Evolutionary conservation across 1,139 yeast species (phyloP), one percentile per base, ranked within the genome.

Genomic region (Candida sp.): DNA sequence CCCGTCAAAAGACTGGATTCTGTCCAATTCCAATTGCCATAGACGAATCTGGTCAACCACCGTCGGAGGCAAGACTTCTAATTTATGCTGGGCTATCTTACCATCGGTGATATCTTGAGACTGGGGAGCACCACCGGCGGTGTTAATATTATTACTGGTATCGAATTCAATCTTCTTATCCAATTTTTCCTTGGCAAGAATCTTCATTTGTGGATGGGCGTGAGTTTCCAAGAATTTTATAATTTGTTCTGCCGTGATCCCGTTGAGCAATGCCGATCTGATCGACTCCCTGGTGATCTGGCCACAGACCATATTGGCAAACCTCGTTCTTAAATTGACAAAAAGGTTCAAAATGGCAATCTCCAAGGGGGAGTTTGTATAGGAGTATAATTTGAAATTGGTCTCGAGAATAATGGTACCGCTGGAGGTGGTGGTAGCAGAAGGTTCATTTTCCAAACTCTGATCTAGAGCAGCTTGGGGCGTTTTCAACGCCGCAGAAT

Each of bases 11-110:
- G 96, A 82, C 56, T 87, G 84, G 49, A 93, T 87, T 65, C 99
- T 79, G 61, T 93, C 99, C 70, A 91, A 68, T 60, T 93, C 99
- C 49, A 93, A 73, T 66, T 93, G 99, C 99, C 99, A 93, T 44
- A 93, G 73, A 58, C 84, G 84, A 52, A 93, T 88, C 61, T 93
- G 99, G 65, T 93, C 99, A 1, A 89, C 90, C 6, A 93, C 96
- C 0, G 97, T 95, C 0, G 98, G 97, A 3, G 98, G 99, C 8
- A 93, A 66, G 12, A 90, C 70, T 56, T 84, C 90, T 33, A 85
- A 61, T 45, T 63, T 61, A 46, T 76, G 79, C 48, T 72, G 73
- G 15, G 70, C 67, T 23, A 60, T 46, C 11, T 50, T 49, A 3
- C 53, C 53, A 29, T 61, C 64, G 34, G 54, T 51, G 8, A 56